Evolutionary conservation across 1,284 basidiomycete species (phyloP).

Genomic region (Moniliophthora roreri): DNA sequence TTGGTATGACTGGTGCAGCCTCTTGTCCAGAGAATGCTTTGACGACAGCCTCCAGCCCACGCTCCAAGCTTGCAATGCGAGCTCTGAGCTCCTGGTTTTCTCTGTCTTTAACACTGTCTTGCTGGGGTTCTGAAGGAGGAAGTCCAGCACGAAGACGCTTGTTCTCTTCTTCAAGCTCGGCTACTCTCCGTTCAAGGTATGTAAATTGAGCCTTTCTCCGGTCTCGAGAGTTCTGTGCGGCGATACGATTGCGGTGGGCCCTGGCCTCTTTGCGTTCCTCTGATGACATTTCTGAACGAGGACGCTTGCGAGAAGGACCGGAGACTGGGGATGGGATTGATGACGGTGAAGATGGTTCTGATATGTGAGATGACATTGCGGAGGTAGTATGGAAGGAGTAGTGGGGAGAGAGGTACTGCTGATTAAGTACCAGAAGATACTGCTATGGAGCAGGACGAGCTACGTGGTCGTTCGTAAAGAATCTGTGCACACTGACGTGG

Average conservation of each 20-base stretch:
- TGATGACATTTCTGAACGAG: slow-evolving; percentile 56
- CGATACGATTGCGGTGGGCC: slow-evolving; percentile 81
- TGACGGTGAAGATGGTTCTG: not conserved
- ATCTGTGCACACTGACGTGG: not conserved
- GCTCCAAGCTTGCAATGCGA: slow-evolving; percentile 73
- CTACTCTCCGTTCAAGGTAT: slow-evolving; percentile 74
- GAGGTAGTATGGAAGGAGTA: not conserved
- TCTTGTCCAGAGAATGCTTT: slow-evolving; percentile 67
- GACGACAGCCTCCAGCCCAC: slow-evolving; percentile 75
- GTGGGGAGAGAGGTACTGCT: not conserved
- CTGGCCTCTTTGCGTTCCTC: slow-evolving; percentile 82
- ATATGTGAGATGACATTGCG: not conserved
- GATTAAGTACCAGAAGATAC: too few relatives aligned
- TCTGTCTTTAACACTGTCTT: slow-evolving; percentile 50
- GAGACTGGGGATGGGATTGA: slow-evolving; percentile 31
- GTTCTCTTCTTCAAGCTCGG: slow-evolving; percentile 86
- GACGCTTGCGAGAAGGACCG: slow-evolving; percentile 65
- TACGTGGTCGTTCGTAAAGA: slow-evolving; percentile 7
- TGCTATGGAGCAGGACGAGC: slow-evolving; percentile 4
- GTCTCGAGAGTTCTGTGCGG: slow-evolving; percentile 83
- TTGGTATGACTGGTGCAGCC: slow-evolving; percentile 21
- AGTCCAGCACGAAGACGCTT: slow-evolving; percentile 65
- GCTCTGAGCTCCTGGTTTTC: slow-evolving; percentile 77
- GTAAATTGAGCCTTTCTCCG: slow-evolving; percentile 75
- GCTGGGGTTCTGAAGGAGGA: slow-evolving; percentile 39